A percentile compares a stretch with the other conserved stretches of the same genome.
Evolutionary conservation across 257 asterid species (phyloP).

Genomic region (Solanum microdontum): DNA sequence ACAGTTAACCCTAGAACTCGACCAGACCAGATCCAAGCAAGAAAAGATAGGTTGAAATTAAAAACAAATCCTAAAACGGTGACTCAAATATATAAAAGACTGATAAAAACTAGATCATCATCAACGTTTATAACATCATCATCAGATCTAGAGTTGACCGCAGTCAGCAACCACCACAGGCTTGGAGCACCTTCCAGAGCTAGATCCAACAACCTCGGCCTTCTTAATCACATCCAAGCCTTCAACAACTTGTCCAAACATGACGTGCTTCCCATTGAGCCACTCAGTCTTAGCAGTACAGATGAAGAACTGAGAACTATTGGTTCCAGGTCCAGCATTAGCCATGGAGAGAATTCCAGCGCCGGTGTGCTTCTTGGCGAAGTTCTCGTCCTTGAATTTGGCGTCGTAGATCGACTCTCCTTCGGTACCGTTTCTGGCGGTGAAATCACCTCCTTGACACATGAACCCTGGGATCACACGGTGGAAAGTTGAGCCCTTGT

Average conservation of each 20-base stretch:
- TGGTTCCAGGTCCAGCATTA: conserved; percentile 62
- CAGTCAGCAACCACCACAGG: conserved; percentile 52
- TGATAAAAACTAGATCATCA: conserved; percentile 2
- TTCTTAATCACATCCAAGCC: conserved; percentile 45
- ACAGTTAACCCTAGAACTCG: neutral
- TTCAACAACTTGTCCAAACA: conserved; percentile 59
- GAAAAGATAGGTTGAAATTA: neutral
- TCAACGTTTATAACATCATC: neutral
- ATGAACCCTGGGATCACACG: conserved; percentile 71
- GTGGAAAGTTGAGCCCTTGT: conserved; percentile 60
- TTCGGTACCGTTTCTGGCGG: conserved; percentile 65
- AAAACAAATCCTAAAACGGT: neutral
- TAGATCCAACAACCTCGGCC: conserved; percentile 61
- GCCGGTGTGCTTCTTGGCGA: conserved; percentile 59
- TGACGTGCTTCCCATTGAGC: conserved; percentile 69
- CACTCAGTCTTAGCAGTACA: conserved; percentile 61
- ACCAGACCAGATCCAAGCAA: neutral
- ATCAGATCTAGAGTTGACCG: conserved; percentile 49
- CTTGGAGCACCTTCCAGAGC: conserved; percentile 42
- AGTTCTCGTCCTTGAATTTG: conserved; percentile 54
- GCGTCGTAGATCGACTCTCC: conserved; percentile 67
- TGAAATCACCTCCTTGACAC: conserved; percentile 82
- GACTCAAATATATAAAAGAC: neutral
- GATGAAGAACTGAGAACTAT: conserved; percentile 61
- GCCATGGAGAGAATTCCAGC: conserved; percentile 60